Evolutionary conservation across 2,329 filamentous ascomycete genomes (phyloP), one percentile per base, ranked within the genome.

Genomic region (Exophiala alcalophila): DNA sequence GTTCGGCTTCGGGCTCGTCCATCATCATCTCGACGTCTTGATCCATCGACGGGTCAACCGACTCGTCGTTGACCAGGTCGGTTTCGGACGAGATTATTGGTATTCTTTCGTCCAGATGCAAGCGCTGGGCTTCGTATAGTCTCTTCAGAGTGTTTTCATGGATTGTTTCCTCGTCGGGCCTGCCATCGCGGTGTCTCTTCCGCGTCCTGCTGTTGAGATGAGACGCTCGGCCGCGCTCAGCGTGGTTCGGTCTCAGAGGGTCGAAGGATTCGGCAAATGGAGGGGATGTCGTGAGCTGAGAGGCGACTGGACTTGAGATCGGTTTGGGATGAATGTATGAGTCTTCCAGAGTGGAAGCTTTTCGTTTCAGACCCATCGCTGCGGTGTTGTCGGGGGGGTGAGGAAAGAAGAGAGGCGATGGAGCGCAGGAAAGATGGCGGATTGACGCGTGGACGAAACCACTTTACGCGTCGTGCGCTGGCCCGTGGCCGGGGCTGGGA

Each of bases 151-250:
- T 57, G 23, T 52, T 43, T 16, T 54, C 49, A 37, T 53, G 50
- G 29, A 81, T 69, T 11, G 66, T 60, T 40, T 70, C 63, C 40
- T 79, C 76, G 40, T 77, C 70, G 0, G 78, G 78, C 30, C 78
- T 67, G 55, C 75, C 72, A 58, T 81, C 72, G 45, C 77, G 68
- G 51, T 75, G 70, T 23, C 78, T 64, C 61, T 82, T 82, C 46
- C 73, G 67, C 42, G 78, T 82, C 12, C 78, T 72, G 48, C 70
- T 72, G 53, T 74, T 69, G 30, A 79, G 67, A 53, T 79, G 52
- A 9, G 50, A n/a, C n/a, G n/a, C n/a, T n/a, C n/a, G n/a, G n/a
- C n/a, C n/a, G n/a, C n/a, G n/a, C n/a, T n/a, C n/a, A n/a, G n/a
- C n/a, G n/a, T n/a, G n/a, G n/a, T n/a, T n/a, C n/a, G n/a, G n/a